Evolutionary conservation across 202 grass and related monocot species (phyloP).

Genomic region (Panicum virgatum): DNA sequence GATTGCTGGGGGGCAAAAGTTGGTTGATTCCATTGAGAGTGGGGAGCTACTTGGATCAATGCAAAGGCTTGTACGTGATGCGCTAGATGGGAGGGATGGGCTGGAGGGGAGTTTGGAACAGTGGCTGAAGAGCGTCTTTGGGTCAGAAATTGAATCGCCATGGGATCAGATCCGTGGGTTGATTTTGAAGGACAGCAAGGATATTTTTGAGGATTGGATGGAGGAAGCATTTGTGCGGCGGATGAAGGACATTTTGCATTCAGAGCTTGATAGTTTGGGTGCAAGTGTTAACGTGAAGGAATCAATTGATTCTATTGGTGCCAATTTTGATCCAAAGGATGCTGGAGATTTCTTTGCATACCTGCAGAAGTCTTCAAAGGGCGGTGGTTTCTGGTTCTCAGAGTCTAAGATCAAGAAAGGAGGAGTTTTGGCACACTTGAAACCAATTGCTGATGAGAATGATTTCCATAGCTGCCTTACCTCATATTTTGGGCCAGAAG

Average conservation of each 20-base stretch:
- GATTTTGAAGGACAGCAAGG: constrained; percentile 83
- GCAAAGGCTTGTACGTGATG: constrained; percentile 66
- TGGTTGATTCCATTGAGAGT: constrained; percentile 68
- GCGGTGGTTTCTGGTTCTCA: constrained; percentile 84
- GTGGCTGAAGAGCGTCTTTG: constrained; percentile 93
- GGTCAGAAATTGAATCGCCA: constrained; percentile 87
- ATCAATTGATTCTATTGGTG: constrained; percentile 61
- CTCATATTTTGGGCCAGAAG: constrained; percentile 79
- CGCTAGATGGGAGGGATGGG: constrained; percentile 67
- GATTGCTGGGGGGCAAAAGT: constrained; percentile 46
- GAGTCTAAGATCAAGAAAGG: constrained; percentile 87
- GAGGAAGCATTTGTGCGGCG: constrained; percentile 77
- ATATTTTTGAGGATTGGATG: constrained; percentile 88
- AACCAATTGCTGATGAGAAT: constrained; percentile 88
- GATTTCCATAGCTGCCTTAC: constrained; percentile 79
- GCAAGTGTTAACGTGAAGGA: constrained; percentile 62
- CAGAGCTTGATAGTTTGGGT: constrained; percentile 67
- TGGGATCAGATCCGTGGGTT: constrained; percentile 92
- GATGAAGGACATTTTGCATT: constrained; percentile 91
- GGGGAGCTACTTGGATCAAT: constrained; percentile 68
- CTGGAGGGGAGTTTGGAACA: constrained; percentile 84
- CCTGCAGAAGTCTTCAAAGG: constrained; percentile 55
- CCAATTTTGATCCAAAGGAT: constrained; percentile 56
- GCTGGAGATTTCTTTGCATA: constrained; percentile 60
- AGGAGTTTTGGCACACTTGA: constrained; percentile 76